Conservation (phyloP, 305 asterid genomes). For the Fraxinus greggii region DNA sequence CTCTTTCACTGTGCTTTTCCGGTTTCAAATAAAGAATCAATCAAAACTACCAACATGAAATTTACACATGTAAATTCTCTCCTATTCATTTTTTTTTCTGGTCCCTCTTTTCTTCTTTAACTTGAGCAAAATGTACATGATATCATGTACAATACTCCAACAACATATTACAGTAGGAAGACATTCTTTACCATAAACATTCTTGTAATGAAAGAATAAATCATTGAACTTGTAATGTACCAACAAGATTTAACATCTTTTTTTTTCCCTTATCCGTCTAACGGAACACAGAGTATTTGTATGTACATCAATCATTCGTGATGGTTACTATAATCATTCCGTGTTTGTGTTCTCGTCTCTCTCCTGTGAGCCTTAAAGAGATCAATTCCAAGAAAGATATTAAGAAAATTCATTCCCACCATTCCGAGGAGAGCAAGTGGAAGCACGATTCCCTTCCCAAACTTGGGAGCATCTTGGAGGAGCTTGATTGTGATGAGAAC, state of each 20-base stretch:
- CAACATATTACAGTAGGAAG: constrained; percentile 9
- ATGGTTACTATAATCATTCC: constrained; percentile 30
- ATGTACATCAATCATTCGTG: constrained; percentile 35
- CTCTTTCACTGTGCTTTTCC: neutral
- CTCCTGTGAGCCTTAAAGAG: constrained; percentile 59
- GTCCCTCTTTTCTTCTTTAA: constrained; percentile 5
- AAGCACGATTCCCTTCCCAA: constrained; percentile 74
- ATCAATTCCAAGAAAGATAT: constrained; percentile 65
- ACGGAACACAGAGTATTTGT: constrained; percentile 3
- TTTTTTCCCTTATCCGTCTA: neutral
- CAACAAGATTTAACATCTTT: neutral
- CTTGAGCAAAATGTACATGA: neutral
- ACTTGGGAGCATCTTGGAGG: constrained; percentile 68
- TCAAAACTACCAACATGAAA: neutral
- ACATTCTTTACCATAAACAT: neutral
- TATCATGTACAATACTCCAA: constrained; percentile 16
- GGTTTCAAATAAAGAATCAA: neutral
- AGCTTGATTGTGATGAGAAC: constrained; percentile 70
- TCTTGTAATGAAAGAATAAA: neutral
- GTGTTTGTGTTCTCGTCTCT: constrained; percentile 40
- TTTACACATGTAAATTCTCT: neutral
- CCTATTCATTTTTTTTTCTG: neutral
- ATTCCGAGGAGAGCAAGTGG: constrained; percentile 87
- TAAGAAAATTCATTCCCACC: constrained; percentile 85
- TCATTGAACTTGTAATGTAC: neutral